Evolutionary conservation across 768 basidiomycete genomes (phyloP).

Genomic region (Pleurotus citrinopileatus): DNA sequence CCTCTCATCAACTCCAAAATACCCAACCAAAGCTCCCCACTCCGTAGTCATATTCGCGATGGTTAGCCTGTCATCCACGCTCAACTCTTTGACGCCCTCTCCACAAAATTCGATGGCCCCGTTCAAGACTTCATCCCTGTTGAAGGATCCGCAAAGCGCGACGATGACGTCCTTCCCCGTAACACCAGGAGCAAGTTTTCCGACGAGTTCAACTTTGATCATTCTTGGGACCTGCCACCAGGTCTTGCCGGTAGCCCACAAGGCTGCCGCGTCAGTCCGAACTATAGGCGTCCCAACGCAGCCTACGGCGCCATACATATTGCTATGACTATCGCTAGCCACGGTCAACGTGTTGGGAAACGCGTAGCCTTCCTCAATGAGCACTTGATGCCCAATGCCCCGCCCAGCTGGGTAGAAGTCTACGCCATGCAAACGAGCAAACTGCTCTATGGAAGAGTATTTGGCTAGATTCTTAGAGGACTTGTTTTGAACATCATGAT

Average conservation of each 20-base stretch:
- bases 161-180: constrained; percentile 99
- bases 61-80: constrained; percentile 90
- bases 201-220: constrained; percentile 90
- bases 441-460: constrained; percentile 88
- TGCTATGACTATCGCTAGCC: constrained; percentile 94
- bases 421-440: constrained; percentile 79
- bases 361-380: constrained; percentile 98
- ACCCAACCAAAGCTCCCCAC: constrained; percentile 96
- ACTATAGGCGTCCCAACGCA: constrained; percentile 98
- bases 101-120: constrained; percentile 96
- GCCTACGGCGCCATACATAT: constrained; percentile 98
- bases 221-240: constrained; percentile 99
- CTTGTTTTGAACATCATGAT: constrained; percentile 98
- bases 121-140: constrained; percentile 95
- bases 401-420: constrained; percentile 98
- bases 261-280: constrained; percentile 88
- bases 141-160: constrained; percentile 93
- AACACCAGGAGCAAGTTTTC: constrained; percentile 80
- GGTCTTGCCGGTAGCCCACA: constrained; percentile 98
- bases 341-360: constrained; percentile 96
- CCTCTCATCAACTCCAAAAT: constrained; percentile 88
- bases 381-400: constrained; percentile 96
- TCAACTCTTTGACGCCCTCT: constrained; percentile 72
- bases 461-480: constrained; percentile 87
- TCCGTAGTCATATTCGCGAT: constrained; percentile 99